Percentiles rank a stretch among this genome's conserved stretches.
Conservation (phyloP, 345 rosid species). For the Psidium guajava region DNA sequence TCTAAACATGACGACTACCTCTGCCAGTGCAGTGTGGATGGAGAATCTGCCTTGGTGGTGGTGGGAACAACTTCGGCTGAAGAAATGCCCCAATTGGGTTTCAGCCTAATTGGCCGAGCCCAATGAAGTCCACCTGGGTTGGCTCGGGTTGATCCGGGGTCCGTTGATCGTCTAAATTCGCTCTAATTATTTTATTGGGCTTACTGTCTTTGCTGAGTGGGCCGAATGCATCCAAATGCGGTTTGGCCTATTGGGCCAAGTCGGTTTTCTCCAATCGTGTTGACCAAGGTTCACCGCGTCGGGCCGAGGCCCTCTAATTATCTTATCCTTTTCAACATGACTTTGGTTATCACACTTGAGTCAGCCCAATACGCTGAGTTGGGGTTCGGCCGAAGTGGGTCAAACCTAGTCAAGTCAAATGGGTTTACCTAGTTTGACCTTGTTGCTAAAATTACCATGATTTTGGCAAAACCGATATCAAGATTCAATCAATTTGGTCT, state of each 20-base stretch:
- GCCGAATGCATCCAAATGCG: not conserved
- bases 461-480: no score
- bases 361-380: not conserved
- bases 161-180: not conserved
- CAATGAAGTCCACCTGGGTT: not conserved
- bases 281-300: fast-evolving
- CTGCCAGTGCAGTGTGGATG: no score
- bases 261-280: not conserved
- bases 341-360: not conserved
- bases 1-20: no score
- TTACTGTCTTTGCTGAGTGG: not conserved
- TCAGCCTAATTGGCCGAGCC: not conserved
- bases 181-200: not conserved
- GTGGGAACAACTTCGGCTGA: no score
- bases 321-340: not conserved
- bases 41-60: no score
- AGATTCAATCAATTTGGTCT: no score
- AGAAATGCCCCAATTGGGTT: not conserved
- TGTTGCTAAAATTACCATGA: no score
- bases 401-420: no score
- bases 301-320: not conserved
- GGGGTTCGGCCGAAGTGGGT: no score
- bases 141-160: not conserved
- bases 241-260: not conserved
- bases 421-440: no score